Conservation (phyloP, 2,329 filamentous ascomycete genomes). For the Phialophora chinensis region DNA sequence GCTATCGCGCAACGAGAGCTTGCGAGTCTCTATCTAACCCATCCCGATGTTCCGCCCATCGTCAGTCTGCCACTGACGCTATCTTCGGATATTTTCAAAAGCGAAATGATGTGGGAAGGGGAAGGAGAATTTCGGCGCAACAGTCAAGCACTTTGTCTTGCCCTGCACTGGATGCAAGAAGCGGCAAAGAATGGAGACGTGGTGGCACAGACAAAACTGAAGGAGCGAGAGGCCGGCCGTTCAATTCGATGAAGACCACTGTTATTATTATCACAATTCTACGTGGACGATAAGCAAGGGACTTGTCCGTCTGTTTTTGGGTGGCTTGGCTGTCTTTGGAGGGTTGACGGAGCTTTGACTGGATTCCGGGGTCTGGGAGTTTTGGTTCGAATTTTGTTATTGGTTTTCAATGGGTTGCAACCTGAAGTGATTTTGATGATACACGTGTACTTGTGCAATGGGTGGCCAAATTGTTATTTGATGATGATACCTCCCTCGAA, state of each 20-base stretch:
- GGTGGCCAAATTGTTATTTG: constrained; percentile 27
- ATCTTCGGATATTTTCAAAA: constrained; percentile 88
- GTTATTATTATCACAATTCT: constrained; percentile 29
- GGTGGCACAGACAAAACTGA: constrained; percentile 79
- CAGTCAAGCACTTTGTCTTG: constrained; percentile 86
- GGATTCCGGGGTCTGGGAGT: background rate
- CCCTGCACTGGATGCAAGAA: constrained; percentile 96
- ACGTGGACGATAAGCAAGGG: constrained; percentile 2
- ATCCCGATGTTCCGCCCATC: constrained; percentile 80
- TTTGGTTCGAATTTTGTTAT: background rate
- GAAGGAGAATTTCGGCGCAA: constrained; percentile 42
- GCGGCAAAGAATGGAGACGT: constrained; percentile 85
- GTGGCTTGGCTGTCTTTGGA: constrained; percentile 17
- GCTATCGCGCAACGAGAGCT: constrained; percentile 89
- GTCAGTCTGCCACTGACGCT: constrained; percentile 83
- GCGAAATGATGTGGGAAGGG: constrained; percentile 69
- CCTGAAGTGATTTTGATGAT: constrained; percentile 16
- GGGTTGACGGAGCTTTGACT: background rate
- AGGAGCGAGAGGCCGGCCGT: constrained; percentile 71
- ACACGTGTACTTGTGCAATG: constrained; percentile 31
- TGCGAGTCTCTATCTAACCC: constrained; percentile 88
- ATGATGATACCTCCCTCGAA: constrained; percentile 5
- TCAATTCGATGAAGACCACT: constrained; percentile 55
- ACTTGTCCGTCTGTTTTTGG: constrained; percentile 6
- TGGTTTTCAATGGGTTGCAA: background rate